Conservation (phyloP, 768 basidiomycete species). For the Gloeophyllum trabeum region DNA sequence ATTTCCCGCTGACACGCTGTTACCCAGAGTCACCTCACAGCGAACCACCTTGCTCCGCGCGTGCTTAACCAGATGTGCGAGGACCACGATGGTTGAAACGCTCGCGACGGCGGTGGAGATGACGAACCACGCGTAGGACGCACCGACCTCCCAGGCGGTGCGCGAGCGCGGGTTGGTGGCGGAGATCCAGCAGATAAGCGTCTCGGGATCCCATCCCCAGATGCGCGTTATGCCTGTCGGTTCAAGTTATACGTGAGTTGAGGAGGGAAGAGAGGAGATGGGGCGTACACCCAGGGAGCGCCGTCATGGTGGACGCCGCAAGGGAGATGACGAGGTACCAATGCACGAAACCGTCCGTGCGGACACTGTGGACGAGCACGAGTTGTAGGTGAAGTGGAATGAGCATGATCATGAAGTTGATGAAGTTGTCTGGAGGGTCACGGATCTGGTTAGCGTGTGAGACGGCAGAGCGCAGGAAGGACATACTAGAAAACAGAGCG, state of each 20-base stretch:
- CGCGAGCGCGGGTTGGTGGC: neutral
- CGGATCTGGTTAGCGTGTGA: neutral
- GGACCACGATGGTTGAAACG: neutral
- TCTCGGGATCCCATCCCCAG: constrained; percentile 1
- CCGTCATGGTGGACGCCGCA: neutral
- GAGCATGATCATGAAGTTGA: neutral
- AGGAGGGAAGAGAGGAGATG: neutral
- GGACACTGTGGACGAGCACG: neutral
- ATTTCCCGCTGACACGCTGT: neutral
- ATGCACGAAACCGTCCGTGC: neutral
- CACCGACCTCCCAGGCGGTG: neutral
- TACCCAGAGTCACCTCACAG: neutral
- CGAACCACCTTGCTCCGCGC: neutral
- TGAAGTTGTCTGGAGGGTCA: neutral
- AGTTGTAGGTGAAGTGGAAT: neutral
- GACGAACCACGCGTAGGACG: neutral
- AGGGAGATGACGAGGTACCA: neutral
- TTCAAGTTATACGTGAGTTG: neutral
- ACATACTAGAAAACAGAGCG: neutral
- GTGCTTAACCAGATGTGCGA: neutral
- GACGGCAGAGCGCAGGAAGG: neutral
- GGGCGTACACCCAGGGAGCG: neutral
- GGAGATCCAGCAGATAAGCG: neutral
- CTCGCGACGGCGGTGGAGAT: neutral
- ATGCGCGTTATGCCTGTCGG: neutral